Conservation (phyloP, 331 rosid genomes). For the Acacia concinna region DNA sequence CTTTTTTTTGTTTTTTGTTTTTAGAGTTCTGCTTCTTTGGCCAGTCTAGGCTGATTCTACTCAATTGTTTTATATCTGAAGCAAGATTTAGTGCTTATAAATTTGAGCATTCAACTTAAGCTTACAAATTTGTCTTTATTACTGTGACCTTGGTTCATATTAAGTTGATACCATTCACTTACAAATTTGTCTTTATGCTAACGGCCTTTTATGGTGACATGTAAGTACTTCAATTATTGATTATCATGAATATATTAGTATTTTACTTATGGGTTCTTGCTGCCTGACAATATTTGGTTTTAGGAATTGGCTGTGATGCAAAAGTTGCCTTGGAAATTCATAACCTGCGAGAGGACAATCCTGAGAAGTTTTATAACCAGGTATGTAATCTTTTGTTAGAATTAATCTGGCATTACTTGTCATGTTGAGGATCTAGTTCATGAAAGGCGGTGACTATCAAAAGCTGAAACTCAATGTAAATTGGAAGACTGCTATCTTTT, state of each 20-base stretch:
- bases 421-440: constrained; percentile 14
- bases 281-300: constrained; percentile 31
- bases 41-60: constrained; percentile 23
- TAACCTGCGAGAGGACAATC: constrained; percentile 97
- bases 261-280: constrained; percentile 25
- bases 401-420: constrained; percentile 17
- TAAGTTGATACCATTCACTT: neutral
- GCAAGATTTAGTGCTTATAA: constrained; percentile 22
- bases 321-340: constrained; percentile 99
- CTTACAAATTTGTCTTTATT: constrained; percentile 1
- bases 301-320: constrained; percentile 99
- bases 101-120: constrained; percentile 18
- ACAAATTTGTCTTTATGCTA: neutral
- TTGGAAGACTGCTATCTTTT: neutral
- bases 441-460: constrained; percentile 18
- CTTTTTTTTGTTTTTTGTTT: too few species aligned
- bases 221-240: neutral
- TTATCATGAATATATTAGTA: constrained; percentile 21
- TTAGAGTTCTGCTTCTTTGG: constrained; percentile 23
- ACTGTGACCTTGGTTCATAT: neutral
- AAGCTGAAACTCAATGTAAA: constrained; percentile 12
- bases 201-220: constrained; percentile 17
- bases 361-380: constrained; percentile 99
- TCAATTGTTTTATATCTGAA: constrained; percentile 9
- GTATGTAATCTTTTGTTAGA: constrained; percentile 43